Base-by-base conservation (phyloP, 108 stramenopile species). In the Parietichytrium sp. region DNA sequence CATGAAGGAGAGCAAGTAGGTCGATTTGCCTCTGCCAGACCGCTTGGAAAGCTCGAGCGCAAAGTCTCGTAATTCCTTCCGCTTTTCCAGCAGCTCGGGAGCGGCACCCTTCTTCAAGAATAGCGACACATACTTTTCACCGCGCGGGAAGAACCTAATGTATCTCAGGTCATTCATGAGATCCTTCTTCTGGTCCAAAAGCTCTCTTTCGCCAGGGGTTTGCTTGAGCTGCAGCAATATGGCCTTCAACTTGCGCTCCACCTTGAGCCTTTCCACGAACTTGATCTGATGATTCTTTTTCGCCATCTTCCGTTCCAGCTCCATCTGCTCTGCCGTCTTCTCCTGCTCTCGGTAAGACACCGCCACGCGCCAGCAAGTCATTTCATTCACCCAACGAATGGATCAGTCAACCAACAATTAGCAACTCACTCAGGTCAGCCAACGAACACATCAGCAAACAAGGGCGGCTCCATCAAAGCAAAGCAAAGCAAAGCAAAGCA, bases 221-320 rank as follows among this genome's bases (percentile, higher is more conserved):
- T 72, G 38, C 61, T 72, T 42, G 13, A 72, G 61, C 8, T 10
- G 15, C 6, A 16, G 61, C 10, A 72, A 42, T 6, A 72, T 42
- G 38, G 36, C 45, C 25, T 72, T 72, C 42, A 72, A 20, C 38
- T 15, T 20, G 33, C 61, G 33, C 20, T 72, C 61, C 38, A 72
- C 61, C 61, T 72, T 72, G 20, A 45, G 61, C 29, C 61, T 16
- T 42, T 72, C 61, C 15, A 72, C 36, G 3, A 72, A 72, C 61
- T 45, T 72, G 10, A 45, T n/a, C 20, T 42, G 61, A 20, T 72
- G 61, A 27, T 72, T 72, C 61, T 72, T 72, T 6, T 42, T 33
- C 33, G 61, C 61, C 10, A 72, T 45, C 20, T 23, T 42, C 15
- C 61, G 61, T 72, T 72, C 61, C n/a, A n/a, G 33, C 33, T 36